phyloP scores from a whole-genome alignment of 2,329 filamentous ascomycete genomes.

The Ophiostoma perfectum region DNA sequence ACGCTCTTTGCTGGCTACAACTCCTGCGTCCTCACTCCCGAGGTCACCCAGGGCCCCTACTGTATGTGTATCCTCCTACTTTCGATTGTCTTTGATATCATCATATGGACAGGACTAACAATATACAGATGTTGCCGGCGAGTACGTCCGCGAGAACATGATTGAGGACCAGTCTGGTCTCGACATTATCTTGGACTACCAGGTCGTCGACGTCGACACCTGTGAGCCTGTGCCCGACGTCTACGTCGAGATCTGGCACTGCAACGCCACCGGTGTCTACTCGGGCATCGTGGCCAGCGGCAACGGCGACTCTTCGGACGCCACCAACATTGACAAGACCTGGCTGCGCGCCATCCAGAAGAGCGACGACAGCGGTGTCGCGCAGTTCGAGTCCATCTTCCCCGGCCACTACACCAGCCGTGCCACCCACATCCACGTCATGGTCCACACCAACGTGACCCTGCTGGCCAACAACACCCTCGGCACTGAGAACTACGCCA shows the following conservation, averaged over 20 bases:
- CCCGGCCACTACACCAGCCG: slow-evolving; percentile 44
- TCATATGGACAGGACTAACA: no score
- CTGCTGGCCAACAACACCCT: slow-evolving; percentile 46
- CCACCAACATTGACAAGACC: slow-evolving; percentile 36
- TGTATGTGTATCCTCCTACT: slow-evolving; percentile 27
- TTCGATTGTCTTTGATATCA: background rate
- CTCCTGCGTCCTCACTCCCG: slow-evolving; percentile 48
- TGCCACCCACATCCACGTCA: slow-evolving; percentile 37
- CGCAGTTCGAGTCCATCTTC: slow-evolving; percentile 40
- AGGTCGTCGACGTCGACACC: slow-evolving; percentile 50
- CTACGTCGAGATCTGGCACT: slow-evolving; percentile 49
- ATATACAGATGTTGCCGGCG: slow-evolving; percentile 40
- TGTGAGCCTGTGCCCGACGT: slow-evolving; percentile 46
- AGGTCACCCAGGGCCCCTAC: slow-evolving; percentile 51
- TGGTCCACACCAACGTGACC: slow-evolving; percentile 30
- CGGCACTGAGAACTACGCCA: slow-evolving; percentile 43
- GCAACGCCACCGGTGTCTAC: slow-evolving; percentile 41
- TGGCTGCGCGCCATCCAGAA: slow-evolving; percentile 42
- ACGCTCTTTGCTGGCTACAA: slow-evolving; percentile 40
- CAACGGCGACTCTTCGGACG: slow-evolving; percentile 28
- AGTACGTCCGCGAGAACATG: slow-evolving; percentile 46
- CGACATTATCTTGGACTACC: slow-evolving; percentile 45
- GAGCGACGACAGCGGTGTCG: slow-evolving; percentile 39
- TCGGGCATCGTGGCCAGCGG: slow-evolving; percentile 32
- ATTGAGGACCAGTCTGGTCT: slow-evolving; percentile 45